Base-by-base conservation (phyloP, 2,329 filamentous ascomycete genomes). In the Microcyclospora pomicola region DNA sequence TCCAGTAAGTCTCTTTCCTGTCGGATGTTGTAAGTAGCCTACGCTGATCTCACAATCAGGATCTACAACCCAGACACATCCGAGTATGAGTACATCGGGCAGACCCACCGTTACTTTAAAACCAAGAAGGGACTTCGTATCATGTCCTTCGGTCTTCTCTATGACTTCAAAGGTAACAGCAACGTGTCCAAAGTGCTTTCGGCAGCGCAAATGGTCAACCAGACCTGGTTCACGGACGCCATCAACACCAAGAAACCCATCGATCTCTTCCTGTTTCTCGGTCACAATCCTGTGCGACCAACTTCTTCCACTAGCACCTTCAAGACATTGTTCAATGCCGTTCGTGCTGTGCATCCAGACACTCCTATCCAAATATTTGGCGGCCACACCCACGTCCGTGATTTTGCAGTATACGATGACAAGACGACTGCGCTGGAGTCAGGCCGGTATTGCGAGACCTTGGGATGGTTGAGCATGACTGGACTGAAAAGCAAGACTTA, bases 311-410 rank as follows among this genome's bases (percentile, higher is more conserved):
- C 57, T 28, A 62, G 59, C 36, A 64, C 62, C 5, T 63, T 68
- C 42, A 54, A 60, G 2, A 62, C 61, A 0, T 69, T 81, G 11
- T 70, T 72, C 47, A 62, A 71, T 32, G 69, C 72, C 24, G 79
- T 82, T 45, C 69, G 77, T 12, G 62, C 64, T 9, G 58, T 66
- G 13, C 69, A 69, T 37, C 70, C 73, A 1, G 59, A 68, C 11
- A 72, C 68, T 2, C 77, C 77, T 0, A 70, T 81, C 34, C 75
- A 80, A 53, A 67, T 74, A 37, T 76, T 82, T 45, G 77, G 75
- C 9, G 50, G 50, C 15, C 50, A 53, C 39, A 40, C 38, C 24
- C 49, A 52, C 29, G 69, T 77, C 42, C 71, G 77, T 12, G 76
- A 82, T 51, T 77, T 79, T 52, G 66, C 66, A 13, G 70, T 78